Evolutionary conservation across 2,329 filamentous ascomycete genomes (phyloP).

Genomic region (Cercospora citrullina): DNA sequence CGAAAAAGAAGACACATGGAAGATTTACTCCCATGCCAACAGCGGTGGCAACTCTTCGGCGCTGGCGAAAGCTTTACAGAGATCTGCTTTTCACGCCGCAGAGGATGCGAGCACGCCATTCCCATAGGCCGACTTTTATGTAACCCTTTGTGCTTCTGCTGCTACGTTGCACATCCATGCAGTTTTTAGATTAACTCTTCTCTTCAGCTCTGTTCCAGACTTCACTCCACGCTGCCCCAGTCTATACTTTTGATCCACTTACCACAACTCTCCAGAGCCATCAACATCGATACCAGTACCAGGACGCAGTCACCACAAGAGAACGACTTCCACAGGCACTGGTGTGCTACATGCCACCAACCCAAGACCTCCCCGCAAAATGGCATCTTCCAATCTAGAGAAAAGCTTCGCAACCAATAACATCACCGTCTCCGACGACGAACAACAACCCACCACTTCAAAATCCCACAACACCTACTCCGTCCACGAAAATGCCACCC

Average conservation of each 20-base stretch:
- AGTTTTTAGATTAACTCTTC: background rate
- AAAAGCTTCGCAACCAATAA: background rate
- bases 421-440: background rate
- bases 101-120: background rate
- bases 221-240: background rate
- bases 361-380: background rate
- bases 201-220: background rate
- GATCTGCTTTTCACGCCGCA: background rate
- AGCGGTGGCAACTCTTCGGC: background rate
- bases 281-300: background rate
- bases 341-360: background rate
- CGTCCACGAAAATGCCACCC: conserved; percentile 1
- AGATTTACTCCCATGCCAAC: background rate
- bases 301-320: background rate
- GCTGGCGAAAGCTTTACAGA: background rate
- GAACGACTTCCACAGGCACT: background rate
- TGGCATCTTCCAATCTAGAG: background rate
- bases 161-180: background rate
- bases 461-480: background rate
- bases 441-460: background rate
- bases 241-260: background rate
- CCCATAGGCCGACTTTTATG: background rate
- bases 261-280: background rate
- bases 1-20: background rate
- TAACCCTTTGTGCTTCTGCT: background rate